phyloP scores from a whole-genome alignment of 2,329 filamentous ascomycete species.

The Elsinoe batatas region DNA sequence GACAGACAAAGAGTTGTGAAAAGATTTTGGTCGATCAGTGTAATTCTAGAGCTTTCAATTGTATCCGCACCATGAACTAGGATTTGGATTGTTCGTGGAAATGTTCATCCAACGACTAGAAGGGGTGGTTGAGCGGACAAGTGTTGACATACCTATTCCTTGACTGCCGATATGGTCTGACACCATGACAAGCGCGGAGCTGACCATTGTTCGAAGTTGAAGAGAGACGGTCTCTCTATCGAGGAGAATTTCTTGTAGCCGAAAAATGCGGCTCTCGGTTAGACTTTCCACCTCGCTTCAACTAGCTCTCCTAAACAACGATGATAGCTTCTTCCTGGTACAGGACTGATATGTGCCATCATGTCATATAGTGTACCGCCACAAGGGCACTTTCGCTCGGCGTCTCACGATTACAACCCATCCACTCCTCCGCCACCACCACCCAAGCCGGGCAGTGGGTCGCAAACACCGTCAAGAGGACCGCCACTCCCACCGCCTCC shows the following conservation, averaged over 20 bases:
- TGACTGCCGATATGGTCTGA: too few relatives aligned
- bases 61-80: constrained; percentile 44
- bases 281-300: not conserved
- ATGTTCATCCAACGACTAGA: constrained; percentile 18
- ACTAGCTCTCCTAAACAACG: not conserved
- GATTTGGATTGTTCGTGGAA: constrained; percentile 47
- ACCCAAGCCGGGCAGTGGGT: constrained; percentile 34
- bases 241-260: not conserved
- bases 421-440: constrained; percentile 41
- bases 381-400: not conserved
- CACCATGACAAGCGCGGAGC: too few relatives aligned
- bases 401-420: constrained; percentile 32
- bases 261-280: not conserved
- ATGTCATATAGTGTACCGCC: constrained; percentile 2
- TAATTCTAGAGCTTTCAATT: constrained; percentile 44
- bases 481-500: constrained; percentile 38
- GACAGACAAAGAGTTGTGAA: not conserved
- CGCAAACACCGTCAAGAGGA: constrained; percentile 32
- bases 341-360: not conserved
- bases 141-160: not conserved
- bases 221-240: not conserved
- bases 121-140: not conserved
- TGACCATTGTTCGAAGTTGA: not conserved
- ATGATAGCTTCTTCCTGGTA: not conserved
- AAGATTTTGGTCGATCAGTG: constrained; percentile 32